Percentiles rank a stretch among this genome's conserved stretches.
Evolutionary conservation across 2,329 filamentous ascomycete genomes (phyloP).

Genomic region (Leptographium lundbergii): DNA sequence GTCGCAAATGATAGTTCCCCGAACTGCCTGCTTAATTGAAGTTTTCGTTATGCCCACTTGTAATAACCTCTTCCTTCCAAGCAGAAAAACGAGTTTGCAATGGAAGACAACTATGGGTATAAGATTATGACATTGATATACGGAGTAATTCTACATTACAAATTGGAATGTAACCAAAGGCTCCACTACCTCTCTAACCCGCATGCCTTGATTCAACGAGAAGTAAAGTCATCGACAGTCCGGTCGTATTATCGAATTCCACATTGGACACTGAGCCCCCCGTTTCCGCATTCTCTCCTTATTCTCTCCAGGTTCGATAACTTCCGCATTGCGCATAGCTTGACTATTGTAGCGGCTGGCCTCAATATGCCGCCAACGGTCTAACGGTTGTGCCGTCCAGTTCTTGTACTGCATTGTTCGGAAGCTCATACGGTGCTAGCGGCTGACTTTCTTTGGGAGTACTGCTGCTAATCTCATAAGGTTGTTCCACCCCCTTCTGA

Average conservation of each 20-base stretch:
- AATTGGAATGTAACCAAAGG: neutral
- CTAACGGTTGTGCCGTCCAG: neutral
- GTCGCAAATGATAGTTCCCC: no score
- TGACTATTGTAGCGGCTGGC: no score
- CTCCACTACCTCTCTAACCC: neutral
- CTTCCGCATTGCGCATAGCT: no score
- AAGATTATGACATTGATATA: neutral
- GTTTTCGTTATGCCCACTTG: no score
- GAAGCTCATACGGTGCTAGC: neutral
- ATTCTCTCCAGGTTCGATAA: no score
- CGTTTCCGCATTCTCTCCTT: no score
- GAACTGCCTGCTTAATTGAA: no score
- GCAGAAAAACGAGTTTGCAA: no score
- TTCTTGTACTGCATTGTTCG: neutral
- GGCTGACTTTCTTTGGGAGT: neutral
- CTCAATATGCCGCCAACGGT: neutral
- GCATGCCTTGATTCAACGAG: neutral
- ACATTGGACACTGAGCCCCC: no score
- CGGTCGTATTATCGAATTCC: neutral
- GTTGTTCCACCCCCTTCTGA: neutral
- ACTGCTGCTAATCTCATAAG: neutral
- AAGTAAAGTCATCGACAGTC: neutral
- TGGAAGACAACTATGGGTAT: neutral
- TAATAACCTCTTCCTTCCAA: neutral
- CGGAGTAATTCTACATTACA: neutral